These are phyloP conservation scores for Carex cristatella DNA, from an alignment of 176 grass and related monocot genomes.

Conservation along the genomic window DNA sequence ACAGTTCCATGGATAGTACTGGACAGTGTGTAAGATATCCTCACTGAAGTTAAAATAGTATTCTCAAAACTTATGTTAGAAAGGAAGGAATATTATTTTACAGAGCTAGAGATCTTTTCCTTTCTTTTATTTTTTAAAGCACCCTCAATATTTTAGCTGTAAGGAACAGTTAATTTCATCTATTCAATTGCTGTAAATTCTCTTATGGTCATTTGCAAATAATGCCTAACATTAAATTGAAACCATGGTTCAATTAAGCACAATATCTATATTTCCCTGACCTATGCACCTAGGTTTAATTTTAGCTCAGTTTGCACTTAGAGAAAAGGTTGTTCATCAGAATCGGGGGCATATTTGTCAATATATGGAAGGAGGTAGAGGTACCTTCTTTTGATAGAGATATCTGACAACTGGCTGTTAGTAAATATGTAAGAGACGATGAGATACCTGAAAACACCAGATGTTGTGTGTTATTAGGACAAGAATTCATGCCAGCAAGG, in stretches of 20 bases:
- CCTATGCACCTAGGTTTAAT: neutral
- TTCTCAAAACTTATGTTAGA: neutral
- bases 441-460: neutral
- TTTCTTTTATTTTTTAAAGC: neutral
- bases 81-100: neutral
- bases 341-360: neutral
- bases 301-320: conserved; percentile 3
- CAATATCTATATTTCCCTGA: neutral
- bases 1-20: neutral
- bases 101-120: neutral
- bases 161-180: too few species aligned
- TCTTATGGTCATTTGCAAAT: too few species aligned
- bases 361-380: neutral
- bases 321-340: neutral
- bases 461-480: neutral
- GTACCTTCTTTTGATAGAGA: neutral
- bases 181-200: too few species aligned
- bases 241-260: neutral
- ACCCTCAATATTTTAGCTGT: neutral
- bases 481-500: neutral
- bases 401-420: neutral
- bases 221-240: neutral
- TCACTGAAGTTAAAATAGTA: neutral
- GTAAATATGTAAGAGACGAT: neutral
- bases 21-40: neutral